Evolutionary conservation across 2,329 filamentous ascomycete species (phyloP).

Genomic region (Drechslerella dactyloides): DNA sequence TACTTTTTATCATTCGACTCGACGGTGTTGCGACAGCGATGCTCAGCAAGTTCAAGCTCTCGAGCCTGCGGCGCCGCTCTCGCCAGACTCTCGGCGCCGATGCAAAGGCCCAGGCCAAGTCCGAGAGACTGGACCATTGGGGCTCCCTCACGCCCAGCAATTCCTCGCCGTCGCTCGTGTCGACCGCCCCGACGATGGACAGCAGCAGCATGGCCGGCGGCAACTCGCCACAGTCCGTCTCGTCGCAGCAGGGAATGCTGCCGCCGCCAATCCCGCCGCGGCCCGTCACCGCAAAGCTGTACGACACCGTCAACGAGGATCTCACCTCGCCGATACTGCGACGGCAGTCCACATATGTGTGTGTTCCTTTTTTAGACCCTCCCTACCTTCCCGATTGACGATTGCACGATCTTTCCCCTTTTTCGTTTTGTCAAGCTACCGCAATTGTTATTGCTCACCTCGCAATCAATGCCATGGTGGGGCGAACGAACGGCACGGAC

Average conservation of each 20-base stretch:
- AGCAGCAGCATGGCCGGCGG: constrained; percentile 12
- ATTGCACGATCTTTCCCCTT: neutral
- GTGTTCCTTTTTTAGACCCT: neutral
- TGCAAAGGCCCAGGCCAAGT: neutral
- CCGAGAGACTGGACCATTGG: constrained; percentile 1
- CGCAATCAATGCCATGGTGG: too few relatives aligned
- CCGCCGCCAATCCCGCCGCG: constrained; percentile 16
- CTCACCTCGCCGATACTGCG: constrained; percentile 9
- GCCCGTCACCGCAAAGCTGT: neutral
- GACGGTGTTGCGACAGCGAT: constrained; percentile 9
- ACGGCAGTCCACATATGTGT: constrained; percentile 38
- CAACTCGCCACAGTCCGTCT: constrained; percentile 13
- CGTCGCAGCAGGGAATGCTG: constrained; percentile 28
- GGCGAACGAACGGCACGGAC: neutral
- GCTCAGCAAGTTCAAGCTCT: constrained; percentile 38
- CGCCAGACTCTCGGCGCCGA: constrained; percentile 19
- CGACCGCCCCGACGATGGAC: constrained; percentile 8
- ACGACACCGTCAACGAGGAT: constrained; percentile 14
- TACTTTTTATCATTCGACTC: too few relatives aligned
- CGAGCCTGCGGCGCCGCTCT: constrained; percentile 31
- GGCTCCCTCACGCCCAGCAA: constrained; percentile 9
- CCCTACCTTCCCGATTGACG: neutral
- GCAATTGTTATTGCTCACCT: too few relatives aligned
- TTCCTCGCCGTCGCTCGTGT: constrained; percentile 35
- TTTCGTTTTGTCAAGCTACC: too few relatives aligned